Percentiles rank a stretch among this genome's conserved stretches.
phyloP scores from a whole-genome alignment of 176 grass and related monocot species.

The Avena insularis region DNA sequence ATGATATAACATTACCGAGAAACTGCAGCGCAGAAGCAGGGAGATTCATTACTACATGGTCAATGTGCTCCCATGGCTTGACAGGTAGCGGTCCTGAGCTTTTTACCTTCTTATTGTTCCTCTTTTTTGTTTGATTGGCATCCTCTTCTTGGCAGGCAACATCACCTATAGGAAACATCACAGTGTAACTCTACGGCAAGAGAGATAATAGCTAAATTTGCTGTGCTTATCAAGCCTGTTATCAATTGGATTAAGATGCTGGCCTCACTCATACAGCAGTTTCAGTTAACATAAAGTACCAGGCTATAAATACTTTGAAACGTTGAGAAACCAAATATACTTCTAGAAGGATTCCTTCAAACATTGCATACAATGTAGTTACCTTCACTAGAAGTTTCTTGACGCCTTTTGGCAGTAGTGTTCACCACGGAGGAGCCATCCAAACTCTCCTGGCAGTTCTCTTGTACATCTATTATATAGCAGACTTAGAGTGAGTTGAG shows the following conservation, averaged over 20 bases:
- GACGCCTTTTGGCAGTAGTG: conserved; percentile 65
- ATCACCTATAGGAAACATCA: conserved; percentile 43
- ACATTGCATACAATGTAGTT: conserved; percentile 34
- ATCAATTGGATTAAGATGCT: conserved; percentile 8
- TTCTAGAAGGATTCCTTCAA: conserved; percentile 30
- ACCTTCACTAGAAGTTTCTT: conserved; percentile 68
- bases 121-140: conserved; percentile 58
- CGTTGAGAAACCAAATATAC: conserved; percentile 6
- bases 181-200: conserved; percentile 12
- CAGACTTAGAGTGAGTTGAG: conserved; percentile 35
- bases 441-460: conserved; percentile 27
- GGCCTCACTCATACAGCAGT: conserved; percentile 29
- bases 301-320: conserved; percentile 5
- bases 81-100: conserved; percentile 44
- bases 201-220: conserved; percentile 18
- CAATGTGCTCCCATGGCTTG: conserved; percentile 78
- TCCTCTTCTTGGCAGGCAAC: conserved; percentile 43
- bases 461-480: conserved; percentile 50
- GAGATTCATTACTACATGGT: conserved; percentile 97
- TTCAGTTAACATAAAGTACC: conserved; percentile 19
- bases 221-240: conserved; percentile 6
- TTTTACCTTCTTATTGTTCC: conserved; percentile 77
- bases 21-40: conserved; percentile 93
- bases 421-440: conserved; percentile 45
- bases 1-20: conserved; percentile 63